Conservation (phyloP, 192 early-diverging fungal genomes). For the Linnemannia zychae region DNA sequence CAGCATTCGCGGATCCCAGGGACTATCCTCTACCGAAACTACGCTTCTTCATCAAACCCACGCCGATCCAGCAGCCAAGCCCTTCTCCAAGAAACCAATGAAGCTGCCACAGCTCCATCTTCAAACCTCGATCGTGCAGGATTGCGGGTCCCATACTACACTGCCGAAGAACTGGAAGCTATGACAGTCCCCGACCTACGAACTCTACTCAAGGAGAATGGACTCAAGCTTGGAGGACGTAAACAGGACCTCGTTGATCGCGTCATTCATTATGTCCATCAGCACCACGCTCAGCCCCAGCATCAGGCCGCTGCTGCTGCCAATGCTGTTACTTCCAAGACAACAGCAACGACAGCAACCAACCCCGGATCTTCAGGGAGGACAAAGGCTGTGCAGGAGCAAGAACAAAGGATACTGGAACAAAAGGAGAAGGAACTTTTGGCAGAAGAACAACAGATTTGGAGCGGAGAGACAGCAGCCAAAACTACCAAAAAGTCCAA, state of each 20-base stretch:
- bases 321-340: neutral
- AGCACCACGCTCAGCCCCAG: conserved; percentile 1
- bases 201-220: conserved; percentile 21
- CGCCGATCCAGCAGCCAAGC: conserved; percentile 3
- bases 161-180: conserved; percentile 23
- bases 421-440: conserved; percentile 9
- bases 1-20: neutral
- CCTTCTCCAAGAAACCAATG: neutral
- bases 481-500: neutral
- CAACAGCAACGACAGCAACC: neutral
- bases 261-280: conserved; percentile 1
- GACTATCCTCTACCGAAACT: neutral
- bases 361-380: neutral
- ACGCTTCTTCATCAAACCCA: conserved; percentile 8
- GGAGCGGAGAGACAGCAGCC: neutral
- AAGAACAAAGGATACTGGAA: conserved; percentile 1
- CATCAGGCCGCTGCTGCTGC: neutral
- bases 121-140: neutral
- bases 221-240: conserved; percentile 27
- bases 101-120: neutral
- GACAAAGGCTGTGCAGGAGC: neutral
- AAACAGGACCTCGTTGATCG: conserved; percentile 35
- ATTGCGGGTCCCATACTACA: conserved; percentile 11
- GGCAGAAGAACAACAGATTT: neutral
- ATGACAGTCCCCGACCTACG: conserved; percentile 27